Percentiles rank a stretch among this genome's conserved stretches.
Conservation (phyloP, 1,284 basidiomycete species). For the Sparassis latifolia region DNA sequence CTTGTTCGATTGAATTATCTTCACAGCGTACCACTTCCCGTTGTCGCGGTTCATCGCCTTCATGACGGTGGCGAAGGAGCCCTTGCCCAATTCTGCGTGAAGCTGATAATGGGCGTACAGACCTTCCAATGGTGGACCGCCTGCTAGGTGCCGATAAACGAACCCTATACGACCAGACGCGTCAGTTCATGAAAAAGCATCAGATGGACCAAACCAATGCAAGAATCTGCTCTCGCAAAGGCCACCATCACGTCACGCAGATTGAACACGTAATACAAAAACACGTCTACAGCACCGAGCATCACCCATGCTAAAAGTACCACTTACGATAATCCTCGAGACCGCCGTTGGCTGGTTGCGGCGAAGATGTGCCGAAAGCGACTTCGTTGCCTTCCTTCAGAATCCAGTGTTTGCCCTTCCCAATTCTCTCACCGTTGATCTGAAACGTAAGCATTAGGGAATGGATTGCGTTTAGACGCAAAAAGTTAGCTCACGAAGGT, state of each 20-base stretch:
- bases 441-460: conserved; percentile 22
- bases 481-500: conserved; percentile 61
- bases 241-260: too few species aligned
- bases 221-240: too few species aligned
- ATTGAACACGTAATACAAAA: not conserved
- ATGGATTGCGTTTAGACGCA: not conserved
- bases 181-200: too few species aligned
- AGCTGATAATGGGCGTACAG: conserved; percentile 63
- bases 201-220: too few species aligned
- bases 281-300: not conserved
- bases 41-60: conserved; percentile 56
- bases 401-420: conserved; percentile 47
- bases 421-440: conserved; percentile 70
- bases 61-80: conserved; percentile 76
- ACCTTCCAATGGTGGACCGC: conserved; percentile 39
- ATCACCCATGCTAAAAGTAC: not conserved
- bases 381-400: conserved; percentile 79
- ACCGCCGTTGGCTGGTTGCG: conserved; percentile 38
- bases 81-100: conserved; percentile 64
- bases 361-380: conserved; percentile 59
- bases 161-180: conserved; percentile 29
- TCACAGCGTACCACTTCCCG: conserved; percentile 66
- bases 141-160: conserved; percentile 48
- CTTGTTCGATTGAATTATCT: conserved; percentile 59
- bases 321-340: conserved; percentile 55